Conservation (phyloP, 2,329 filamentous ascomycete genomes). For the Trichoderma endophyticum region DNA sequence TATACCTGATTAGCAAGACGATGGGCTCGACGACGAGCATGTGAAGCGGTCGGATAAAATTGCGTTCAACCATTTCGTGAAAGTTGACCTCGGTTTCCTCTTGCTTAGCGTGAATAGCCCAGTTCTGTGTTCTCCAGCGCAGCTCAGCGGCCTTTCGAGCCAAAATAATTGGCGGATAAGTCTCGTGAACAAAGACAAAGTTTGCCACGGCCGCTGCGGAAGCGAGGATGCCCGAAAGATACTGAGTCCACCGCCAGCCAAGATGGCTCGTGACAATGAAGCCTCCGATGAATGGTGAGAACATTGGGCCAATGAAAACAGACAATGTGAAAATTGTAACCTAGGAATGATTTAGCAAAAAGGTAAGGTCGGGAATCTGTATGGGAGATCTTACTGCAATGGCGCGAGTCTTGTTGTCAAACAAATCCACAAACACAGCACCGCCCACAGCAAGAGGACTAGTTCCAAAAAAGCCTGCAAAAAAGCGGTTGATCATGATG, state of each 20-base stretch:
- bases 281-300: neutral
- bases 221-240: neutral
- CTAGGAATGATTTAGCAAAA: neutral
- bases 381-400: neutral
- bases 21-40: slow-evolving; percentile 1
- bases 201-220: neutral
- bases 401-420: neutral
- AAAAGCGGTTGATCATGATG: neutral
- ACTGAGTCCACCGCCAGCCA: neutral
- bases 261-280: neutral
- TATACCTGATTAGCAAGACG: neutral
- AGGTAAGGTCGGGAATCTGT: neutral
- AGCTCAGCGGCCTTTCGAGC: neutral
- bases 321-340: neutral
- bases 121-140: neutral
- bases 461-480: neutral
- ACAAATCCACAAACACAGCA: neutral
- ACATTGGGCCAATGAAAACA: neutral
- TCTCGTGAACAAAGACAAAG: neutral
- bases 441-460: neutral
- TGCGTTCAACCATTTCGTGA: neutral
- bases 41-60: neutral
- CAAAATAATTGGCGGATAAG: neutral
- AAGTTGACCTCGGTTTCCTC: neutral
- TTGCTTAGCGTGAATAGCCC: neutral